Percentiles rank a stretch among this genome's conserved stretches.
phyloP scores from a whole-genome alignment of 768 basidiomycete genomes.

The Hypholoma sublateritium region DNA sequence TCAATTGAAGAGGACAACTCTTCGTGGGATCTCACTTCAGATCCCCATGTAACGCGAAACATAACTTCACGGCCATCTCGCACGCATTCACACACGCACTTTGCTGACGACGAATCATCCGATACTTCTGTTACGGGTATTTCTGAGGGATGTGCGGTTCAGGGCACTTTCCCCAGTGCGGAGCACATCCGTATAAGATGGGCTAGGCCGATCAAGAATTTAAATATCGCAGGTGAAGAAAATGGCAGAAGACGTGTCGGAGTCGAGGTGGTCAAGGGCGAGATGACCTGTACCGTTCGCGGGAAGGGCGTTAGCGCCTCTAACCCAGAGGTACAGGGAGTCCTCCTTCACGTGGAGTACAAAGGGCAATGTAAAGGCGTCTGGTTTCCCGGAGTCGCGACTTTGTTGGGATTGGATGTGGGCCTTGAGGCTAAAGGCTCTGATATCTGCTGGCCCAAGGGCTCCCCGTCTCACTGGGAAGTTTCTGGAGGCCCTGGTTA shows the following conservation, averaged over 20 bases:
- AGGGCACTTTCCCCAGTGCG: slow-evolving; percentile 76
- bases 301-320: slow-evolving; percentile 43
- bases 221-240: slow-evolving; percentile 40
- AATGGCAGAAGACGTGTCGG: slow-evolving; percentile 70
- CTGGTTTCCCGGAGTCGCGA: slow-evolving; percentile 85
- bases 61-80: slow-evolving; percentile 48
- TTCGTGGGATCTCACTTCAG: slow-evolving; percentile 75
- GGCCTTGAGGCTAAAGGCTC: slow-evolving; percentile 67
- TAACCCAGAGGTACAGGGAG: slow-evolving; percentile 45
- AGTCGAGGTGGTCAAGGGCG: slow-evolving; percentile 64
- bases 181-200: slow-evolving; percentile 77
- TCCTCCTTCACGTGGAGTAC: slow-evolving; percentile 67
- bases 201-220: slow-evolving; percentile 61
- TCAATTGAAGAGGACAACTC: slow-evolving; percentile 70
- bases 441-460: slow-evolving; percentile 66
- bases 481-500: slow-evolving; percentile 65
- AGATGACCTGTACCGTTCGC: slow-evolving; percentile 61
- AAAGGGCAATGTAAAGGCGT: slow-evolving; percentile 73
- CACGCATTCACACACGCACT: slow-evolving; percentile 61
- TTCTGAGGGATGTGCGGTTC: slow-evolving; percentile 64
- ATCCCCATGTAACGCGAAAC: slow-evolving; percentile 69
- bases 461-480: slow-evolving; percentile 52
- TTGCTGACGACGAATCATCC: slow-evolving; percentile 82
- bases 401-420: slow-evolving; percentile 76
- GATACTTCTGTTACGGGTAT: slow-evolving; percentile 61